Evolutionary conservation across 1,139 yeast species (phyloP).

Genomic region (Spencermartinsiella ligniputridi): DNA sequence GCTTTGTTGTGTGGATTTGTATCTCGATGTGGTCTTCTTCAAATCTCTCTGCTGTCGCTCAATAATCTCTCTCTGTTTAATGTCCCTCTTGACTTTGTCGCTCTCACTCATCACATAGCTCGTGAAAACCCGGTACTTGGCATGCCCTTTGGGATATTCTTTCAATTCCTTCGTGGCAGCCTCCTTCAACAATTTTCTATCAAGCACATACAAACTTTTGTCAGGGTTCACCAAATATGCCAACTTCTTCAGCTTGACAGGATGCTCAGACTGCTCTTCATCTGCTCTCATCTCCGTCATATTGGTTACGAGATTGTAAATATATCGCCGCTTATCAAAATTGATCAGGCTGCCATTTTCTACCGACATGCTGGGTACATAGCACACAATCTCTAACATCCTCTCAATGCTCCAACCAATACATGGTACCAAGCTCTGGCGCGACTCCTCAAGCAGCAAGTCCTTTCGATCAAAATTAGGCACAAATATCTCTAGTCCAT

Average conservation of each 20-base stretch:
- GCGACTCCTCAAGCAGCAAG: constrained; percentile 15
- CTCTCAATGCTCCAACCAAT: constrained; percentile 73
- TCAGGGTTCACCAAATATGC: constrained; percentile 31
- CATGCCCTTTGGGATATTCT: constrained; percentile 33
- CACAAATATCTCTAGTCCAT: constrained; percentile 32
- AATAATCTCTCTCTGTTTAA: constrained; percentile 41
- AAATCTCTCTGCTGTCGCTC: constrained; percentile 39
- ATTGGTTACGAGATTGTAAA: constrained; percentile 50
- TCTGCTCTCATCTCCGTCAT: constrained; percentile 38
- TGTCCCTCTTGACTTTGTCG: constrained; percentile 50
- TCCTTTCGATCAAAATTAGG: constrained; percentile 35
- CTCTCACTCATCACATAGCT: constrained; percentile 44
- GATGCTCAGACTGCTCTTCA: neutral
- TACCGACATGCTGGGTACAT: constrained; percentile 61
- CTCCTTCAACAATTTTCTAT: constrained; percentile 35
- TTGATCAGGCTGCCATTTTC: constrained; percentile 56
- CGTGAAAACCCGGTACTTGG: constrained; percentile 42
- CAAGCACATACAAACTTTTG: constrained; percentile 27
- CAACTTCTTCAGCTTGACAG: constrained; percentile 16
- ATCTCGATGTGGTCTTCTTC: constrained; percentile 23
- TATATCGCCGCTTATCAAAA: constrained; percentile 64
- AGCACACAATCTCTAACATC: constrained; percentile 59
- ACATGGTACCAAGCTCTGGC: constrained; percentile 59
- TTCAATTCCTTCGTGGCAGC: constrained; percentile 42
- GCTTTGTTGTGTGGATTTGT: constrained; percentile 4